Evolutionary conservation across 345 rosid species (phyloP).

Genomic region (Isatis tinctoria): DNA sequence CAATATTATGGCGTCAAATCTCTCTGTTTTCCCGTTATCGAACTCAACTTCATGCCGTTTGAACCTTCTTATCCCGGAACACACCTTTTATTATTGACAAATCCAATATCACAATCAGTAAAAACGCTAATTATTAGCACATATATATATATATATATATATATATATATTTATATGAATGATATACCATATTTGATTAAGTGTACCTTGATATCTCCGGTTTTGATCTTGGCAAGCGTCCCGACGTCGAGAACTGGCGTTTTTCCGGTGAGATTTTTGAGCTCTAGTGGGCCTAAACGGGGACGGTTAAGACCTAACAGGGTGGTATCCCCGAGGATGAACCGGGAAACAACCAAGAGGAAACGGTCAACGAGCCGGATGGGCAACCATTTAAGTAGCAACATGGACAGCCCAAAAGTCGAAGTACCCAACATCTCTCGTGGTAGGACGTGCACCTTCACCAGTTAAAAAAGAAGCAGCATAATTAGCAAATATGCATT

Average conservation of each 20-base stretch:
- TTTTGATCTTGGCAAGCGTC: slow-evolving; percentile 76
- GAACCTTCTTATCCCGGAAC: slow-evolving; percentile 58
- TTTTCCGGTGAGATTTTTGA: slow-evolving; percentile 72
- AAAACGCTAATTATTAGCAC: neutral
- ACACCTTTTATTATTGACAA: slow-evolving; percentile 41
- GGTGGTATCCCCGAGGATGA: slow-evolving; percentile 74
- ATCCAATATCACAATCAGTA: slow-evolving; percentile 16
- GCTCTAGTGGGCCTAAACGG: slow-evolving; percentile 70
- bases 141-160: neutral
- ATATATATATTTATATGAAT: neutral
- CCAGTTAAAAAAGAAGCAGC: neutral
- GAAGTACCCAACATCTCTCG: slow-evolving; percentile 90
- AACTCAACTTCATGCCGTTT: slow-evolving; percentile 56
- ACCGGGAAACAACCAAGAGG: slow-evolving; percentile 54
- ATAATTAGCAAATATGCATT: slow-evolving; percentile 17
- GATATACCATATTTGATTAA: neutral
- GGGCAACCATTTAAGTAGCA: slow-evolving; percentile 89
- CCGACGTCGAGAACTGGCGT: slow-evolving; percentile 94
- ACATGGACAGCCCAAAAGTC: slow-evolving; percentile 93
- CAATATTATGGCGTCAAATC: slow-evolving; percentile 73
- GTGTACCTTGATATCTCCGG: slow-evolving; percentile 77
- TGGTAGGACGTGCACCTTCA: slow-evolving; percentile 97
- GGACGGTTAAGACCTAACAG: slow-evolving; percentile 76
- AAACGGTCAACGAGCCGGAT: slow-evolving; percentile 68
- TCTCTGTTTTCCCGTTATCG: slow-evolving; percentile 50